These are phyloP conservation scores for Eragrostis tef DNA, from an alignment of 202 grass and related monocot species.

Conservation along the genomic window DNA sequence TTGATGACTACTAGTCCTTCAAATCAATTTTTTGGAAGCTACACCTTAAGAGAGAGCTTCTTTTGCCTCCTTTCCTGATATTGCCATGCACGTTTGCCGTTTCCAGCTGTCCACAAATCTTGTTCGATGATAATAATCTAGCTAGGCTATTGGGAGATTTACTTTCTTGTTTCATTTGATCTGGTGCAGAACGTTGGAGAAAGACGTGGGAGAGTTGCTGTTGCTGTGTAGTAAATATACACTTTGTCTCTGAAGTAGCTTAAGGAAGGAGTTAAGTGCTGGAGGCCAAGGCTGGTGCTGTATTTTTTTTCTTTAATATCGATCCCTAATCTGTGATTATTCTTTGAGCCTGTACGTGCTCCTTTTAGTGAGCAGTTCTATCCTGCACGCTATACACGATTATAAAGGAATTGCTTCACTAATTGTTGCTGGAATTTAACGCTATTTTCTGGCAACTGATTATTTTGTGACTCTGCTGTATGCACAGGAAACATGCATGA, in stretches of 20 bases:
- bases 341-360: background rate
- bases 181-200: background rate
- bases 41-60: background rate
- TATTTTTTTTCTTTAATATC: background rate
- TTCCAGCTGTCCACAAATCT: background rate
- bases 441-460: background rate
- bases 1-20: background rate
- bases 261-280: slow-evolving; percentile 3
- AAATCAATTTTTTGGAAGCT: background rate
- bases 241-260: slow-evolving; percentile 3
- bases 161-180: slow-evolving; percentile 3
- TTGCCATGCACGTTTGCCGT: background rate
- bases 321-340: background rate
- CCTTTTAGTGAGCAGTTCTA: background rate
- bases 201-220: background rate
- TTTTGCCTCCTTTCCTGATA: background rate
- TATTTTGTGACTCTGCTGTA: background rate
- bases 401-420: background rate
- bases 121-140: background rate
- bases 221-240: background rate
- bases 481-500: too few species aligned
- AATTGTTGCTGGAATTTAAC: background rate
- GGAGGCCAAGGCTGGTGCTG: background rate
- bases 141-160: background rate
- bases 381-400: background rate